These are phyloP conservation scores for Xylaria sp. DNA, from an alignment of 2,329 filamentous ascomycete genomes.

Conservation along the genomic window DNA sequence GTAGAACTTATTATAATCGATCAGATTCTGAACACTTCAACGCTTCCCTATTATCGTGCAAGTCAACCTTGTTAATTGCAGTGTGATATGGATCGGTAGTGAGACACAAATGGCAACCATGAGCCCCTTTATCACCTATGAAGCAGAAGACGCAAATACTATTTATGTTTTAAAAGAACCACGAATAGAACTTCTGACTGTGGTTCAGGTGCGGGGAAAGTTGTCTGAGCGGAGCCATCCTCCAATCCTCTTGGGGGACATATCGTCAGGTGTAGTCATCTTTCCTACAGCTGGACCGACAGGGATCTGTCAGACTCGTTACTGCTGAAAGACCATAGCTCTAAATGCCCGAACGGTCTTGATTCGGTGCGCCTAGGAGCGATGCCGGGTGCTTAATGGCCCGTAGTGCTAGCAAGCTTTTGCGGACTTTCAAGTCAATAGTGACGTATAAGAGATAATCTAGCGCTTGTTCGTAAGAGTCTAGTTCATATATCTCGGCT, in stretches of 20 bases:
- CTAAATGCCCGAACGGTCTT: background rate
- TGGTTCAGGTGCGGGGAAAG: conserved; percentile 33
- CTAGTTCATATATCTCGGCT: background rate
- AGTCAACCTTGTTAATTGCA: background rate
- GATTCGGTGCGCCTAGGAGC: background rate
- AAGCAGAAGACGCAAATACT: background rate
- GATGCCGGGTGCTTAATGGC: background rate
- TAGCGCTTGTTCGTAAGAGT: background rate
- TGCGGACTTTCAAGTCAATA: background rate
- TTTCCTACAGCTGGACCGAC: background rate
- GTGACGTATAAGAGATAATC: background rate
- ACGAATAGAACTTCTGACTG: conserved; percentile 4
- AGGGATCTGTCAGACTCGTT: conserved; percentile 21
- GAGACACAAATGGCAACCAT: background rate
- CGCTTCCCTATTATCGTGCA: background rate
- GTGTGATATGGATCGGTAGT: background rate
- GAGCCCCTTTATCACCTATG: background rate
- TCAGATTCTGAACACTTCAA: background rate
- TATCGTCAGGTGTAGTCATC: conserved; percentile 21
- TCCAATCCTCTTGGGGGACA: conserved; percentile 15
- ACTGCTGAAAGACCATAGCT: background rate
- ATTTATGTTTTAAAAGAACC: conserved; percentile 13
- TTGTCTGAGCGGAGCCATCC: conserved; percentile 15
- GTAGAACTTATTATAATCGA: background rate
- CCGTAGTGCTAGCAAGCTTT: conserved; percentile 2